Evolutionary conservation across 2,329 filamentous ascomycete species (phyloP).

Genomic region (Colletotrichum graminicola): DNA sequence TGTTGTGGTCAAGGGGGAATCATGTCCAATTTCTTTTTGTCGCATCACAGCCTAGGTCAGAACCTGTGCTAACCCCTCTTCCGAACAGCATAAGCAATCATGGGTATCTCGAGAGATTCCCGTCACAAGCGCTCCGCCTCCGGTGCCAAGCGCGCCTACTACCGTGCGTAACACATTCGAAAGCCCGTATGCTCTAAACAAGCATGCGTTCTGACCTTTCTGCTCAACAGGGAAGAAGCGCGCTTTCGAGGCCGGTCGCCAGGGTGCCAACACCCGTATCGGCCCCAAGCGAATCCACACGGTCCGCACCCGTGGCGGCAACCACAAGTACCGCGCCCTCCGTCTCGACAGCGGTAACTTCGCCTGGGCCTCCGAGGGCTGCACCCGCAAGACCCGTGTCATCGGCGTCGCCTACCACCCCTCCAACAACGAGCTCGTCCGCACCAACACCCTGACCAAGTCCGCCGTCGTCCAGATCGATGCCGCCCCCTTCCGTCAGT

Average conservation of each 20-base stretch:
- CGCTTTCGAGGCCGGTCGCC: constrained; percentile 99
- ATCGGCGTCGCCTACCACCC: constrained; percentile 99
- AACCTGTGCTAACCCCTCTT: constrained; percentile 45
- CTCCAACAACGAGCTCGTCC: constrained; percentile 99
- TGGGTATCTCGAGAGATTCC: constrained; percentile 99
- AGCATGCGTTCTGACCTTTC: constrained; percentile 79
- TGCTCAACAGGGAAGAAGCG: constrained; percentile 84
- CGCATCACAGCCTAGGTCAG: not conserved
- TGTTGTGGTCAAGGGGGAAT: not conserved
- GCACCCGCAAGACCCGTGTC: constrained; percentile 99
- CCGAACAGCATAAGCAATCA: constrained; percentile 79
- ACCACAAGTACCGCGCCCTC: constrained; percentile 99
- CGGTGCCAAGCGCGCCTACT: constrained; percentile 96
- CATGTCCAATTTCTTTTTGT: not conserved
- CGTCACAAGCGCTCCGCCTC: constrained; percentile 99
- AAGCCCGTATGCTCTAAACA: constrained; percentile 73
- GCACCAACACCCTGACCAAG: constrained; percentile 99
- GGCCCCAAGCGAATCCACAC: constrained; percentile 96
- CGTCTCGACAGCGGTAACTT: constrained; percentile 99
- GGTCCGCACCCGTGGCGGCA: constrained; percentile 96
- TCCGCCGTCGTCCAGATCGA: constrained; percentile 99
- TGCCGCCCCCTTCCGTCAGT: constrained; percentile 98
- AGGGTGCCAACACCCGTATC: constrained; percentile 99
- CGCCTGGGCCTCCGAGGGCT: constrained; percentile 97
- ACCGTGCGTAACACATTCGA: constrained; percentile 78